phyloP scores from a whole-genome alignment of 116 monocot genomes.

The Dioscorea cayenensis region DNA sequence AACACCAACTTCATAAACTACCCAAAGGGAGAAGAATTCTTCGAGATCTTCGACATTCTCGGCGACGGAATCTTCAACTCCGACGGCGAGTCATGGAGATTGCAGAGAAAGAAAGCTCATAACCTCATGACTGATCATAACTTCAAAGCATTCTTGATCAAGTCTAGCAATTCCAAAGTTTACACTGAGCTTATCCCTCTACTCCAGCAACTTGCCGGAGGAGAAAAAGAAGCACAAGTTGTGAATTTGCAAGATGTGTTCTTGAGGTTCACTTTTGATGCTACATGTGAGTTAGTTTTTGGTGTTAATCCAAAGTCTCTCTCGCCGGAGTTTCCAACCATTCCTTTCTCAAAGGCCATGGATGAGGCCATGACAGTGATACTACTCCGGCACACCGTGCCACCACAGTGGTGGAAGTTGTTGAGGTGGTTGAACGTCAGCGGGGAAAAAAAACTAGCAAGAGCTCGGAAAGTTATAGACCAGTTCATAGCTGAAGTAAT shows the following conservation, averaged over 20 bases:
- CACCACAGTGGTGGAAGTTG: constrained; percentile 17
- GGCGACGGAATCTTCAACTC: constrained; percentile 38
- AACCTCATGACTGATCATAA: constrained; percentile 5
- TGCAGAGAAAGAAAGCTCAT: constrained; percentile 28
- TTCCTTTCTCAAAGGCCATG: constrained; percentile 17
- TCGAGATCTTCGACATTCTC: constrained; percentile 41
- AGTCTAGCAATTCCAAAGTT: constrained; percentile 14
- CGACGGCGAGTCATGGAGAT: constrained; percentile 39
- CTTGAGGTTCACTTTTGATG: constrained; percentile 23
- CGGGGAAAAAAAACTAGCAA: constrained; percentile 5
- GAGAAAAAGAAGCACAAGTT: background rate
- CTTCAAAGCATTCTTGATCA: constrained; percentile 18
- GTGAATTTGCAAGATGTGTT: constrained; percentile 28
- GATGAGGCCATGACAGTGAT: constrained; percentile 18
- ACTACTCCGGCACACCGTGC: constrained; percentile 17
- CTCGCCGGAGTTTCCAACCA: constrained; percentile 9
- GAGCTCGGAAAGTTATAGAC: constrained; percentile 2
- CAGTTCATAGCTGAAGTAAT: constrained; percentile 3
- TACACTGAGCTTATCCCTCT: constrained; percentile 23
- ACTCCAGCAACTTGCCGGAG: constrained; percentile 7
- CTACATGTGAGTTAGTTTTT: constrained; percentile 11
- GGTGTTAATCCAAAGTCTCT: constrained; percentile 24
- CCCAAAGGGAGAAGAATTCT: constrained; percentile 43
- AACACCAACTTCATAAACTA: constrained; percentile 30
- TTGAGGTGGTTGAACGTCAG: constrained; percentile 12